These are phyloP conservation scores for Rhodotorula babjevae DNA, from an alignment of 768 basidiomycete species.

Conservation along the genomic window DNA sequence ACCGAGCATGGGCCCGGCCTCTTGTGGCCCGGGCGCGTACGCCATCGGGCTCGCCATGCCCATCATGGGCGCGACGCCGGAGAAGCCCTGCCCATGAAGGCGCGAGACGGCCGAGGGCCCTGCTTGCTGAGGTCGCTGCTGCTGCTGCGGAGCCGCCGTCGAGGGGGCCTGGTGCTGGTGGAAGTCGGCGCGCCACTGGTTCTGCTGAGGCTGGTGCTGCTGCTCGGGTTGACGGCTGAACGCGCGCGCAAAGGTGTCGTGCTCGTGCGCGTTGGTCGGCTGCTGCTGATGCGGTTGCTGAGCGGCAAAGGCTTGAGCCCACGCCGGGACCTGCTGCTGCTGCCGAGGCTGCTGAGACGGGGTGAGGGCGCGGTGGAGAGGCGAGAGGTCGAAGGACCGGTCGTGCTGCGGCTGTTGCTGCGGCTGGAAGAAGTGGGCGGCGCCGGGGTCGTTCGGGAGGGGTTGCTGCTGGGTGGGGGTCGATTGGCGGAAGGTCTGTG, in stretches of 20 bases:
- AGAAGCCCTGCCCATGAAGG: constrained; percentile 16
- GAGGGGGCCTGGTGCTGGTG: neutral
- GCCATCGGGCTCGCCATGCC: neutral
- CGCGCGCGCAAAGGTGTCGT: constrained; percentile 20
- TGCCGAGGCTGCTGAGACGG: neutral
- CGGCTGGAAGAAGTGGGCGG: constrained; percentile 16
- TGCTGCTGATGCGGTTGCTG: neutral
- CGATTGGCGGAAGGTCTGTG: constrained; percentile 16
- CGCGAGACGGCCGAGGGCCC: neutral
- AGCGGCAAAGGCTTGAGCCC: constrained; percentile 37
- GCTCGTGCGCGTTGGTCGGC: constrained; percentile 1
- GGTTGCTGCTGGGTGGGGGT: neutral
- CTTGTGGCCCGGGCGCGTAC: neutral
- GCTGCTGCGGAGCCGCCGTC: too few species aligned
- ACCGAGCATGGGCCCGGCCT: neutral
- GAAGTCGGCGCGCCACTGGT: neutral
- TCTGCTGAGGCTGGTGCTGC: constrained; percentile 4
- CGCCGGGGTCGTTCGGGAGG: constrained; percentile 1
- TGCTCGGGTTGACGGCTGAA: constrained; percentile 2
- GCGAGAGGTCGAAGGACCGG: constrained; percentile 34
- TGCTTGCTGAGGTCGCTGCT: neutral
- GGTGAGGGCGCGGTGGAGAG: constrained; percentile 24
- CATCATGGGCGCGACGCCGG: neutral
- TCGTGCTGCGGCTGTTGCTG: neutral
- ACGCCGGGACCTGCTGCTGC: constrained; percentile 9